Conservation (phyloP, 345 rosid genomes). For the Noccaea bulbosa region DNA sequence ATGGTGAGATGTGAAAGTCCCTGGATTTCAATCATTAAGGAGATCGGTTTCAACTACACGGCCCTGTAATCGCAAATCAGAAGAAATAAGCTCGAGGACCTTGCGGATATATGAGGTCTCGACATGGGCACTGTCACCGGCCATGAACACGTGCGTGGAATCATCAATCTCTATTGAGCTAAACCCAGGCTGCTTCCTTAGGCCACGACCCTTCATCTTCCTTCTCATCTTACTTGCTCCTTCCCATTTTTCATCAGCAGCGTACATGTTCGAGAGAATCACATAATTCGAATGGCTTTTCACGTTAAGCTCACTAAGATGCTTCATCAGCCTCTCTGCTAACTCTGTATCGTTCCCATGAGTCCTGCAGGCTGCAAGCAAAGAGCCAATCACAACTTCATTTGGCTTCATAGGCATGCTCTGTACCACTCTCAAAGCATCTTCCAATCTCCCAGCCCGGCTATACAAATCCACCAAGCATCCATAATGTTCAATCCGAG, state of each 20-base stretch:
- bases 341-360: slow-evolving; percentile 55
- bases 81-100: slow-evolving; percentile 56
- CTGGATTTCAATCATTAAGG: slow-evolving; percentile 10
- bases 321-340: slow-evolving; percentile 60
- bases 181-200: slow-evolving; percentile 73
- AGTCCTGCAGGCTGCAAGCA: slow-evolving; percentile 73
- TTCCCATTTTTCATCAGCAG: slow-evolving; percentile 74
- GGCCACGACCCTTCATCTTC: slow-evolving; percentile 68
- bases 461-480: slow-evolving; percentile 88
- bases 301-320: slow-evolving; percentile 54
- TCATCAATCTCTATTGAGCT: slow-evolving; percentile 71
- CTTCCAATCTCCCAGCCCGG: slow-evolving; percentile 81
- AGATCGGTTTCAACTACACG: slow-evolving; percentile 42
- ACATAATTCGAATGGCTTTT: slow-evolving; percentile 65
- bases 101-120: slow-evolving; percentile 50
- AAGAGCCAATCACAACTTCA: slow-evolving; percentile 73
- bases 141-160: slow-evolving; percentile 66
- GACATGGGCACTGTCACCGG: slow-evolving; percentile 61
- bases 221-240: slow-evolving; percentile 70
- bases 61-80: slow-evolving; percentile 46
- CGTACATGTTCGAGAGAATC: slow-evolving; percentile 72
- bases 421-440: slow-evolving; percentile 57
- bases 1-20: neutral
- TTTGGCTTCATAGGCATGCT: slow-evolving; percentile 83
- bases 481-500: slow-evolving; percentile 82